A percentile compares a stretch with the other conserved stretches of the same genome.
Conservation (phyloP, 441 rosid genomes). For the Bruguiera hainesii region DNA sequence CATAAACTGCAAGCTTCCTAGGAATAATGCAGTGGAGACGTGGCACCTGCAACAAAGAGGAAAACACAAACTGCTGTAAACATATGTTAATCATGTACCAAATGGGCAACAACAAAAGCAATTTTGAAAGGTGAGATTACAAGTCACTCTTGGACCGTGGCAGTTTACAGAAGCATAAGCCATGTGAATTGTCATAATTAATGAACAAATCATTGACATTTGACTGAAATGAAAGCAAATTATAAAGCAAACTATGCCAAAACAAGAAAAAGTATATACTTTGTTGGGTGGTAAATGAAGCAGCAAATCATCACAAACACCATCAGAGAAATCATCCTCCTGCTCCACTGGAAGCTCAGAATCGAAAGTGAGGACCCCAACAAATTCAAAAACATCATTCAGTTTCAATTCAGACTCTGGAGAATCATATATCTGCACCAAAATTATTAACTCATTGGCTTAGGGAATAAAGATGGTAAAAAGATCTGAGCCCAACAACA, state of each 20-base stretch:
- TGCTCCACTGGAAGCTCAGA: slow-evolving; percentile 37
- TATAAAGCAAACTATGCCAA: not conserved
- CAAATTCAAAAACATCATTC: slow-evolving; percentile 81
- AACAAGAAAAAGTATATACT: slow-evolving; percentile 27
- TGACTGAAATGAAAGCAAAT: too few species aligned
- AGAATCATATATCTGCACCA: slow-evolving; percentile 70
- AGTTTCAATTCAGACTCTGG: slow-evolving; percentile 86
- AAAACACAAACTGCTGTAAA: not conserved
- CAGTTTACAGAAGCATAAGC: not conserved
- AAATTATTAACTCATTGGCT: slow-evolving; percentile 10
- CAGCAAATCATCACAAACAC: slow-evolving; percentile 43
- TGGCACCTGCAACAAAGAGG: slow-evolving; percentile 53
- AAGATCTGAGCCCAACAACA: not conserved
- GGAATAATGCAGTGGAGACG: slow-evolving; percentile 81
- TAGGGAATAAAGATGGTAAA: not conserved
- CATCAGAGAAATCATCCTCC: slow-evolving; percentile 43
- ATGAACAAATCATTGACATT: not conserved
- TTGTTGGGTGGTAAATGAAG: slow-evolving; percentile 54
- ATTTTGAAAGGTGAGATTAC: not conserved
- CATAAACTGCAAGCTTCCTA: slow-evolving; percentile 62
- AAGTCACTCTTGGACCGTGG: not conserved
- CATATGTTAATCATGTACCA: not conserved
- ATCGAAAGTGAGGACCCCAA: slow-evolving; percentile 74
- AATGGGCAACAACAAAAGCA: not conserved
- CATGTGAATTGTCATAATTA: not conserved